Conservation (phyloP, 495 filamentous ascomycete species). For the Penicillium parvum region DNA sequence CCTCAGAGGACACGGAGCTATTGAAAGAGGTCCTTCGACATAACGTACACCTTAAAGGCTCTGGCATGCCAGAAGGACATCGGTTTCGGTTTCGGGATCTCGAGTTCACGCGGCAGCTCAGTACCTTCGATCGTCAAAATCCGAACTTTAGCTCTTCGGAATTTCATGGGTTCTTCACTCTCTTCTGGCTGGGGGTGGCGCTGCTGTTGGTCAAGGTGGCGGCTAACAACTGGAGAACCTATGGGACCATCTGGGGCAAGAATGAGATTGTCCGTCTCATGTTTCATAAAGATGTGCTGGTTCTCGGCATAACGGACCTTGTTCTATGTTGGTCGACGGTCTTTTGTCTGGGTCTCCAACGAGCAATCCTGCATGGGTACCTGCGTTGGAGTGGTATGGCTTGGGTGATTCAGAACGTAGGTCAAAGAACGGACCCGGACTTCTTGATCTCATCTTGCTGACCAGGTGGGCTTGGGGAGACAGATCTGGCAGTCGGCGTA, state of each 20-base stretch:
- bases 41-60: conserved; percentile 38
- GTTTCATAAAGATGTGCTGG: conserved; percentile 60
- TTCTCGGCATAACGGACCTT: conserved; percentile 62
- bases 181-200: conserved; percentile 67
- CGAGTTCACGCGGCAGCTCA: conserved; percentile 65
- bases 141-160: conserved; percentile 49
- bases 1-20: conserved; percentile 53
- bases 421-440: not conserved
- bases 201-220: conserved; percentile 58
- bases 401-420: conserved; percentile 64
- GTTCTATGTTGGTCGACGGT: conserved; percentile 57
- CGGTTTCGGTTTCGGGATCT: conserved; percentile 56
- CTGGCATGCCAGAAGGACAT: conserved; percentile 32
- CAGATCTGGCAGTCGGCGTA: conserved; percentile 61
- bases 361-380: conserved; percentile 45
- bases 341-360: conserved; percentile 57
- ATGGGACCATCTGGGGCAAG: conserved; percentile 59
- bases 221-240: conserved; percentile 57
- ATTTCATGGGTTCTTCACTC: conserved; percentile 72
- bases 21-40: conserved; percentile 27
- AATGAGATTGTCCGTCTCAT: conserved; percentile 67
- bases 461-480: no score
- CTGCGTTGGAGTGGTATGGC: conserved; percentile 60
- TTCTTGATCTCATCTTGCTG: not conserved
- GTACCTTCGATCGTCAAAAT: conserved; percentile 67